Conservation (phyloP, 805 yeast genomes). For the Clavispora asparagi region DNA sequence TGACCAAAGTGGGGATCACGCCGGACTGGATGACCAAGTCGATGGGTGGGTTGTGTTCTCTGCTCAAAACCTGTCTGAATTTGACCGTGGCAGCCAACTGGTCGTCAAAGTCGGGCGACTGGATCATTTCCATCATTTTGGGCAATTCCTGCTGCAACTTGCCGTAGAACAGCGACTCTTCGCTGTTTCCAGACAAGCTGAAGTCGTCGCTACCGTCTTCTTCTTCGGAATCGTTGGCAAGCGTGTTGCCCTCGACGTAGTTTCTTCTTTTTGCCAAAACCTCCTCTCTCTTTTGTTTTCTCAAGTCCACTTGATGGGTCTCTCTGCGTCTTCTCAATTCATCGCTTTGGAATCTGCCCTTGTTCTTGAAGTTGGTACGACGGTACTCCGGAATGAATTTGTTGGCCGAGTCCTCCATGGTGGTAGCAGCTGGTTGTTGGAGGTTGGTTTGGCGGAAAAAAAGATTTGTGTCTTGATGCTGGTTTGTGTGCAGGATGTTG, state of each 20-base stretch:
- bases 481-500: not conserved
- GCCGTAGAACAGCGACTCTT: slow-evolving; percentile 36
- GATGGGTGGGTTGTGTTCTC: slow-evolving; percentile 95
- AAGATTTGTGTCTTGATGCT: slow-evolving; percentile 1
- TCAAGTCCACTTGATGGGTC: slow-evolving; percentile 91
- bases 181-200: slow-evolving; percentile 40
- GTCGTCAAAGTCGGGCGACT: slow-evolving; percentile 66
- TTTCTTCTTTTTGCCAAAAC: slow-evolving; percentile 91
- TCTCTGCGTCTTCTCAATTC: slow-evolving; percentile 98
- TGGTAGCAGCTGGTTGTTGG: not conserved
- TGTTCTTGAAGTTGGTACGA: slow-evolving; percentile 92
- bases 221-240: slow-evolving; percentile 39
- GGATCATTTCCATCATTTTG: slow-evolving; percentile 74
- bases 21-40: slow-evolving; percentile 90
- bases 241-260: slow-evolving; percentile 35
- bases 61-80: slow-evolving; percentile 87
- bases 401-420: slow-evolving; percentile 72
- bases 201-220: slow-evolving; percentile 36
- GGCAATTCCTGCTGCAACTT: slow-evolving; percentile 64
- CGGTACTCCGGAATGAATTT: slow-evolving; percentile 97
- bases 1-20: slow-evolving; percentile 86
- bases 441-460: not conserved
- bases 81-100: slow-evolving; percentile 87
- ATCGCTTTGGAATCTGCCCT: slow-evolving; percentile 88
- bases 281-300: slow-evolving; percentile 96